Percentiles rank a stretch among this genome's conserved stretches.
These are phyloP conservation scores for Trichoderma sp. DNA, from an alignment of 2,329 filamentous ascomycete species.

Conservation along the genomic window DNA sequence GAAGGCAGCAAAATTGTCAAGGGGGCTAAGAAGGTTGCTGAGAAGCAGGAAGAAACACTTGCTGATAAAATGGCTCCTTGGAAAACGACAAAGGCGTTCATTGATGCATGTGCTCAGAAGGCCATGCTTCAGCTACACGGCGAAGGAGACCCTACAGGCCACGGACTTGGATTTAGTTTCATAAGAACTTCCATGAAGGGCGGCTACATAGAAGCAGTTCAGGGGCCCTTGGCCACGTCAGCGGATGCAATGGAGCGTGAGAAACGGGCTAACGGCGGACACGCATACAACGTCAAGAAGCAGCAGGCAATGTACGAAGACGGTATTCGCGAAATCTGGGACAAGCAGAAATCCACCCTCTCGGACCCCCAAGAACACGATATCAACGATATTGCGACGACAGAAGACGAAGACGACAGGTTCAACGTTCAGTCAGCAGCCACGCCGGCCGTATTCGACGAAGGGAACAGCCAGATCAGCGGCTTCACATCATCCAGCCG, in stretches of 20 bases:
- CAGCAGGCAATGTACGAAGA: slow-evolving; percentile 91
- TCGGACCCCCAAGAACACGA: slow-evolving; percentile 68
- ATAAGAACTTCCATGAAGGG: slow-evolving; percentile 99
- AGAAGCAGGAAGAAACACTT: slow-evolving; percentile 65
- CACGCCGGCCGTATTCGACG: slow-evolving; percentile 67
- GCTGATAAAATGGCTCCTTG: slow-evolving; percentile 91
- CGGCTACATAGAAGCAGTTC: slow-evolving; percentile 80
- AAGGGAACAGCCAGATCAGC: slow-evolving; percentile 76
- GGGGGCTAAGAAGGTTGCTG: slow-evolving; percentile 41
- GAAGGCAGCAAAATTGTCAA: slow-evolving; percentile 41
- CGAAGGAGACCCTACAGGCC: slow-evolving; percentile 89
- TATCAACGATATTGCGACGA: slow-evolving; percentile 57
- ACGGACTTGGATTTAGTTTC: slow-evolving; percentile 93
- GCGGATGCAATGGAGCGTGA: slow-evolving; percentile 86
- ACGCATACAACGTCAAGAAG: slow-evolving; percentile 95
- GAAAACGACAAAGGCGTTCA: slow-evolving; percentile 95
- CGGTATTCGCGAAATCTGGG: slow-evolving; percentile 89
- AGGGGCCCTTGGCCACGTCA: slow-evolving; percentile 61
- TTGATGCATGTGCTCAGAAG: slow-evolving; percentile 89
- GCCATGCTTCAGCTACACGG: slow-evolving; percentile 96
- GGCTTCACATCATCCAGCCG: slow-evolving; percentile 64
- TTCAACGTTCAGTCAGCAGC: slow-evolving; percentile 71
- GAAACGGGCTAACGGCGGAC: slow-evolving; percentile 84
- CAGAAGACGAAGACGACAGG: slow-evolving; percentile 61
- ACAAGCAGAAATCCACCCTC: slow-evolving; percentile 76